Conservation (phyloP, 2,329 filamentous ascomycete genomes). For the Pseudogymnoascus sp. region DNA sequence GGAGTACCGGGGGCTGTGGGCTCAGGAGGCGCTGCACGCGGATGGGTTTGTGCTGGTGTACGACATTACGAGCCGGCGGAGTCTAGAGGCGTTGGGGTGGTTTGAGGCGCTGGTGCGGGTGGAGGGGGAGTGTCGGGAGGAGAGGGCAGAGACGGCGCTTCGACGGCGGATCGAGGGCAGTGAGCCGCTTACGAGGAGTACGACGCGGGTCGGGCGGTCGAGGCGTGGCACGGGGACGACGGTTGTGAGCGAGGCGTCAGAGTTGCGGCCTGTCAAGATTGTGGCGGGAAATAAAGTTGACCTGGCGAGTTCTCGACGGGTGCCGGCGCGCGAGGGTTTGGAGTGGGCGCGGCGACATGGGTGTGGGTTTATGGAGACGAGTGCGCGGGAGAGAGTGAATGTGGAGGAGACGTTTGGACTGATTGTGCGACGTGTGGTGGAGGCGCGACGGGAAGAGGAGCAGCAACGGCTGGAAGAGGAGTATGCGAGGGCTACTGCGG, state of each 20-base stretch:
- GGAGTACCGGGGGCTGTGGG: conserved; percentile 84
- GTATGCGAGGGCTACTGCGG: neutral
- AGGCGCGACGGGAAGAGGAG: conserved; percentile 28
- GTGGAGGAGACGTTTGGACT: conserved; percentile 82
- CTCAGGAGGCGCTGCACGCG: conserved; percentile 64
- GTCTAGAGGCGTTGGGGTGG: conserved; percentile 63
- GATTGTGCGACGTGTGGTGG: conserved; percentile 53
- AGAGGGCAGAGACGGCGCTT: conserved; percentile 49
- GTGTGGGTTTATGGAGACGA: conserved; percentile 87
- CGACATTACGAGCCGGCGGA: conserved; percentile 67
- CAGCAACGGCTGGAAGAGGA: neutral
- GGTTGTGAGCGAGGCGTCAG: conserved; percentile 35
- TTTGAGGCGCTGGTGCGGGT: conserved; percentile 80
- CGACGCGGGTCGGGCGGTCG: conserved; percentile 10
- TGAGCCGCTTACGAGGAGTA: conserved; percentile 9
- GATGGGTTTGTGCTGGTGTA: conserved; percentile 83
- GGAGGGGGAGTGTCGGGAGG: conserved; percentile 36
- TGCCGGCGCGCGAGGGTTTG: conserved; percentile 61
- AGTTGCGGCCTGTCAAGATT: conserved; percentile 61
- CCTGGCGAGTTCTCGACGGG: conserved; percentile 58
- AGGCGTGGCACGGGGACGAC: conserved; percentile 19
- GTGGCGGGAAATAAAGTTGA: conserved; percentile 85
- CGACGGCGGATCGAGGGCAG: conserved; percentile 36
- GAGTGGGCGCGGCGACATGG: conserved; percentile 66
- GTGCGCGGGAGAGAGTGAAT: conserved; percentile 74